Percentiles rank a stretch among this genome's conserved stretches.
Evolutionary conservation across 1,284 basidiomycete genomes (phyloP).

Genomic region (Marasmius tenuissimus): DNA sequence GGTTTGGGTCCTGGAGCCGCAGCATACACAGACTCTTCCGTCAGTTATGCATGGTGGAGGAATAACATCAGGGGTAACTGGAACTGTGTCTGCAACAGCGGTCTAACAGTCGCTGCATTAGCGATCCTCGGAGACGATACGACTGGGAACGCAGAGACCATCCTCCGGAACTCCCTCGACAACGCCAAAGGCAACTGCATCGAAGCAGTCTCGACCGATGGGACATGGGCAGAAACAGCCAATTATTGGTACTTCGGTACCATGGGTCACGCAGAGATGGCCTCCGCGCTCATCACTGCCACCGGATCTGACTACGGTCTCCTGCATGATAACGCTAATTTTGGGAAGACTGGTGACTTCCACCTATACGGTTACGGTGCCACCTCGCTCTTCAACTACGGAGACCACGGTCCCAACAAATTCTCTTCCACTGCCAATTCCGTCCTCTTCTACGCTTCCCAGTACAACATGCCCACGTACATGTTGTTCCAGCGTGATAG

Average conservation of each 20-base stretch:
- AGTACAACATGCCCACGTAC: slow-evolving; percentile 72
- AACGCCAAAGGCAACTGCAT: slow-evolving; percentile 86
- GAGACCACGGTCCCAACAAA: slow-evolving; percentile 96
- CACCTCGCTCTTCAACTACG: slow-evolving; percentile 88
- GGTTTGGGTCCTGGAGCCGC: slow-evolving; percentile 69
- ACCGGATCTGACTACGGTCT: slow-evolving; percentile 84
- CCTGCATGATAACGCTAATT: slow-evolving; percentile 67
- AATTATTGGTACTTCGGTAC: slow-evolving; percentile 88
- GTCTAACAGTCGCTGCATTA: slow-evolving; percentile 85
- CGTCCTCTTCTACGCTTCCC: slow-evolving; percentile 72
- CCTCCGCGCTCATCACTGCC: slow-evolving; percentile 80
- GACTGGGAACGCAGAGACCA: slow-evolving; percentile 65
- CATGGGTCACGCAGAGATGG: slow-evolving; percentile 10
- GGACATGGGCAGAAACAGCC: slow-evolving; percentile 96
- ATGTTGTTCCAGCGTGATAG: slow-evolving; percentile 92
- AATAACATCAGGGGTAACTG: slow-evolving; percentile 77
- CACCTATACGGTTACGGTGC: slow-evolving; percentile 90
- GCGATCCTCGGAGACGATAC: slow-evolving; percentile 88
- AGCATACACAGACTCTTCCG: slow-evolving; percentile 46
- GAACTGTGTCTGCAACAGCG: slow-evolving; percentile 97
- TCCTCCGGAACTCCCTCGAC: slow-evolving; percentile 68
- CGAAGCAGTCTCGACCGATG: slow-evolving; percentile 63
- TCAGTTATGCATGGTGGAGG: slow-evolving; percentile 58
- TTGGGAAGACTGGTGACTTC: slow-evolving; percentile 77
- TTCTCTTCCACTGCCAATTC: slow-evolving; percentile 79